Conservation (phyloP, 2,329 filamentous ascomycete species). For the Aspergillus fumigatiaffinis region DNA sequence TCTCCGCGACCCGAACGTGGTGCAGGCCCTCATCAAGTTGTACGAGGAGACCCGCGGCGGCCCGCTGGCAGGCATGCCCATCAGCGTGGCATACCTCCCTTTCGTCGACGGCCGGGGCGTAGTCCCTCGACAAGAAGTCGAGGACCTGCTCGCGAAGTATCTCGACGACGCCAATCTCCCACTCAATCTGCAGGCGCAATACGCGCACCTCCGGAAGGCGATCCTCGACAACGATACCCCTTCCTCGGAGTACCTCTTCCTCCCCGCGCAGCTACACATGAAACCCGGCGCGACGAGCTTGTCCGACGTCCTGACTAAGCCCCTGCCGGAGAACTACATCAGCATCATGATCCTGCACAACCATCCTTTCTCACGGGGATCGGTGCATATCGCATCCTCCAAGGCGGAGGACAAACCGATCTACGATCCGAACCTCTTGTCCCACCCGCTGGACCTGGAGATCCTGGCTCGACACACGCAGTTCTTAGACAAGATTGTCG, state of each 20-base stretch:
- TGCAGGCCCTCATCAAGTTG: slow-evolving; percentile 16
- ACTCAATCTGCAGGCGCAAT: slow-evolving; percentile 8
- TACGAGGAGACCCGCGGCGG: slow-evolving; percentile 20
- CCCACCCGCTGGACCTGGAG: slow-evolving; percentile 40
- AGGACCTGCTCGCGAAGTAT: slow-evolving; percentile 3
- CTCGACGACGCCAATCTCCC: not conserved
- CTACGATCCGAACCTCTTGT: slow-evolving; percentile 46
- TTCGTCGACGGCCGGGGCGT: slow-evolving; percentile 18
- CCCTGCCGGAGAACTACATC: slow-evolving; percentile 17
- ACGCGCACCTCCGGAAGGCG: slow-evolving; percentile 10
- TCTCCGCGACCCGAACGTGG: slow-evolving; percentile 18
- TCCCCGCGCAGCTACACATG: slow-evolving; percentile 13
- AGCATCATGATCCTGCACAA: slow-evolving; percentile 17
- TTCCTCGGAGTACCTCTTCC: slow-evolving; percentile 14
- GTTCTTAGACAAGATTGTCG: slow-evolving; percentile 19
- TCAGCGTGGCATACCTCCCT: slow-evolving; percentile 25
- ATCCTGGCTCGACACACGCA: slow-evolving; percentile 33
- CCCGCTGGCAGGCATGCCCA: slow-evolving; percentile 21
- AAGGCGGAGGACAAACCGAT: slow-evolving; percentile 33
- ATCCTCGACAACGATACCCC: slow-evolving; percentile 7
- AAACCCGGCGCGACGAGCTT: slow-evolving; percentile 11
- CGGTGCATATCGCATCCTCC: slow-evolving; percentile 27
- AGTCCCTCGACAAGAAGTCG: slow-evolving; percentile 5
- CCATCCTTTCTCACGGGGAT: slow-evolving; percentile 33
- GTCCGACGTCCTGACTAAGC: slow-evolving; percentile 10